Evolutionary conservation across 169 alveolate species (phyloP), one percentile per base, ranked within the genome.

Genomic region (Plasmodium billcollinsi): DNA sequence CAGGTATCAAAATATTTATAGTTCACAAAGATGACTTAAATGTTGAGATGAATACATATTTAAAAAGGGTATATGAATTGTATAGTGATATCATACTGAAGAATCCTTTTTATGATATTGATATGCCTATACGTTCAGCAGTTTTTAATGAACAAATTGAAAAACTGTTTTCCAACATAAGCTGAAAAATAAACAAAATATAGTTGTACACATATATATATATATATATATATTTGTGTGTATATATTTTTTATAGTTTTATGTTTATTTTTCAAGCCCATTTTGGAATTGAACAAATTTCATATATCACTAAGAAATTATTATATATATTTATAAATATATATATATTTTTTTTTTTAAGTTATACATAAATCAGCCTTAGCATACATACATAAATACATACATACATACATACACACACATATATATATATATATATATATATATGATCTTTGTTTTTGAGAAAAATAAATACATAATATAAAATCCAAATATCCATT

Each of bases 71-170:
- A 21, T 97, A 97, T 94, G 98, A 96, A 88, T 91, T 93, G 45
- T 97, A 97, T 88, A 89, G 98, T 24, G 99, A 97, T 92, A 95
- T 88, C 69, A 99, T 97, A 33, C 94, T 97, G 71, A 97, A 97
- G 95, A 97, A 98, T 83, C 99, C 99, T 26, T 97, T 96, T 88
- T 97, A 97, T 72, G 97, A 97, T 67, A 93, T 90, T 70, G 98
- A 97, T 66, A 97, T 97, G 98, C 98, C 98, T n/a, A 96, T 97
- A 73, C 95, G 98, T 49, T 83, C 95, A 56, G 90, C 92, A 62
- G 70, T 76, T 43, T 95, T 95, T 92, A 96, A 95, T 59, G 88
- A 91, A 47, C 95, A 93, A 8, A 73, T 95, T 47, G 88, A 83
- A 12, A 92, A 89, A 54, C 92, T 95, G 39, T 94, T 95, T 69